phyloP scores from a whole-genome alignment of 2,329 filamentous ascomycete genomes.

The Knufia petricola region DNA sequence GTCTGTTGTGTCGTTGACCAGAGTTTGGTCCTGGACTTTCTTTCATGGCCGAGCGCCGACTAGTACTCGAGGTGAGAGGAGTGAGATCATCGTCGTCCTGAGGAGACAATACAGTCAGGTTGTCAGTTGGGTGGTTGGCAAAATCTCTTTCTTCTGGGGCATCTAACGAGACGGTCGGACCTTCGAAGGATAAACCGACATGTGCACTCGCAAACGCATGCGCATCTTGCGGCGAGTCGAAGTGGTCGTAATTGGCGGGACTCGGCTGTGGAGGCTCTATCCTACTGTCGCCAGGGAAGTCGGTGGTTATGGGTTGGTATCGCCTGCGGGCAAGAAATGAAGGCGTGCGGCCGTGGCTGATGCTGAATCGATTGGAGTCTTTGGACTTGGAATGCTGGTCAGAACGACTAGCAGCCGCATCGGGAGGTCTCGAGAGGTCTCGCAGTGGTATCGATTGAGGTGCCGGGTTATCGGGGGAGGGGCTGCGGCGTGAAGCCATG shows the following conservation, averaged over 20 bases:
- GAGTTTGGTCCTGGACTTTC: constrained; percentile 38
- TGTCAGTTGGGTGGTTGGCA: constrained; percentile 12
- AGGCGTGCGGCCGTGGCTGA: constrained; percentile 34
- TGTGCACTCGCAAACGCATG: constrained; percentile 35
- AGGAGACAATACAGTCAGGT: constrained; percentile 32
- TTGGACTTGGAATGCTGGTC: constrained; percentile 21
- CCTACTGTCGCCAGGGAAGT: constrained; percentile 5
- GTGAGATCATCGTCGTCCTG: constrained; percentile 48
- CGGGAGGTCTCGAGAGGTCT: constrained; percentile 43
- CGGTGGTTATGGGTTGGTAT: constrained; percentile 14
- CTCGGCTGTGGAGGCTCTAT: neutral
- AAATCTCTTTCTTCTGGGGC: constrained; percentile 19
- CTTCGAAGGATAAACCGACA: constrained; percentile 34
- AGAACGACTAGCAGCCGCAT: constrained; percentile 24
- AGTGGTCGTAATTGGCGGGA: constrained; percentile 21
- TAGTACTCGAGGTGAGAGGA: constrained; percentile 47
- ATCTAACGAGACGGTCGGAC: constrained; percentile 19
- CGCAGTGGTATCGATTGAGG: constrained; percentile 61
- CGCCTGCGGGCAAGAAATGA: constrained; percentile 17
- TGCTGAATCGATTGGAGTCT: constrained; percentile 34
- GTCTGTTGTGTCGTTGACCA: constrained; percentile 39
- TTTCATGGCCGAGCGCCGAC: constrained; percentile 44
- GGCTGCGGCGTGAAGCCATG: constrained; percentile 21
- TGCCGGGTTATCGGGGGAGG: constrained; percentile 18
- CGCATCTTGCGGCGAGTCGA: constrained; percentile 30